Base-by-base conservation (phyloP, 345 rosid genomes). In the Bruguiera gymnorhiza region DNA sequence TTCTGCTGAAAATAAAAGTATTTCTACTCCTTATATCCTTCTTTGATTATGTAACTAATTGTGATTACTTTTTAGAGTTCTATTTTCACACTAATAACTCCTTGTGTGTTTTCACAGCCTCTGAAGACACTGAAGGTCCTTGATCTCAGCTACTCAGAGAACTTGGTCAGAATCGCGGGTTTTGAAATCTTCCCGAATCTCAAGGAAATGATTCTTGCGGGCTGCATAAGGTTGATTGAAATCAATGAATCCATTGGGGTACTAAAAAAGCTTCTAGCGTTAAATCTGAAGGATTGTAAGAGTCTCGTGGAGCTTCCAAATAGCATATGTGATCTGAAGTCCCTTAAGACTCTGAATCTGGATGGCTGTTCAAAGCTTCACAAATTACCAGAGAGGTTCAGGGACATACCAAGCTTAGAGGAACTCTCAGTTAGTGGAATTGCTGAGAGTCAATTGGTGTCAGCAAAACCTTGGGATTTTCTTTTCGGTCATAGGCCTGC, bases 71-170 rank as follows among this genome's bases (percentile, higher is more conserved):
- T 3, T 53, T n/a, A 53, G 57, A 54, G 24, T n/a, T 54, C 26
- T 7, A 23, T 21, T 34, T 34, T 19, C 8, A 6, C 4, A 7
- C 58, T 23, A 8, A 54, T 23, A 11, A 7, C 37, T 6, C 20
- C 24, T 48, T 0, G 24, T 26, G 18, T 55, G 11, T 1, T 62
- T 20, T 29, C 36, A 18, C 56, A 67, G 76, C 53, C 71, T 36
- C 8, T 73, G 43, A 61, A 31, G 66, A 53, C 61, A 37, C 56
- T 73, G 67, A 73, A 73, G 60, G 61, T 37, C 61, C 76, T 73
- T 27, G 8, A 67, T 60, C 71, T 61, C 19, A 66, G 67, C 32
- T 11, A 67, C 56, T 73, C 67, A 3, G 37, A 36, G 50, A 32
- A 67, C 30, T 65, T 73, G 7, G 61, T 6, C 19, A 52, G 62